Evolutionary conservation across 2,329 filamentous ascomycete genomes (phyloP).

Genomic region (Cordyceps javanica): DNA sequence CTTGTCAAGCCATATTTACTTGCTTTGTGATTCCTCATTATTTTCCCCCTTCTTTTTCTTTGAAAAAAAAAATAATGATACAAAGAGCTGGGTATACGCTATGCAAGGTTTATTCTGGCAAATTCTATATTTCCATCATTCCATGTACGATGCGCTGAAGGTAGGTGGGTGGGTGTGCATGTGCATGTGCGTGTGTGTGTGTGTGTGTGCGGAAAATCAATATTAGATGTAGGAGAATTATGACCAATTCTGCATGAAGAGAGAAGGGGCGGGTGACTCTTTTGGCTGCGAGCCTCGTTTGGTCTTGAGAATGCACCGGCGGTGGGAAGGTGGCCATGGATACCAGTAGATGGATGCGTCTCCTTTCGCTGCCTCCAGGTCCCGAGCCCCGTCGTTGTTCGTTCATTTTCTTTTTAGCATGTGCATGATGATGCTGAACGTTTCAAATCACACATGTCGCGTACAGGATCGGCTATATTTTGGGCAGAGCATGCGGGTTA

Average conservation of each 20-base stretch:
- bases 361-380: background rate
- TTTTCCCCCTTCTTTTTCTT: too few relatives aligned
- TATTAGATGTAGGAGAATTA: background rate
- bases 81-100: too few relatives aligned
- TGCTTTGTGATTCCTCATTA: too few relatives aligned
- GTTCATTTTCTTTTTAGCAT: background rate
- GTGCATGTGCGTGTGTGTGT: background rate
- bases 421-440: background rate
- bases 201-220: background rate
- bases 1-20: too few relatives aligned
- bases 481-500: background rate
- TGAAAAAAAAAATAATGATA: too few relatives aligned
- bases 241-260: background rate
- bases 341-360: background rate
- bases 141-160: background rate
- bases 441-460: background rate
- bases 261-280: too few relatives aligned
- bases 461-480: background rate
- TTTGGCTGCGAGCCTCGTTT: background rate
- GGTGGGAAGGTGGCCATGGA: background rate
- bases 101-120: background rate
- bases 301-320: background rate
- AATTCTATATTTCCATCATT: background rate
- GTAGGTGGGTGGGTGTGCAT: too few relatives aligned
- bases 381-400: too few relatives aligned